Percentiles rank a stretch among this genome's conserved stretches.
These are phyloP conservation scores for Rhynchosporium secalis DNA, from an alignment of 2,329 filamentous ascomycete genomes.

Conservation along the genomic window DNA sequence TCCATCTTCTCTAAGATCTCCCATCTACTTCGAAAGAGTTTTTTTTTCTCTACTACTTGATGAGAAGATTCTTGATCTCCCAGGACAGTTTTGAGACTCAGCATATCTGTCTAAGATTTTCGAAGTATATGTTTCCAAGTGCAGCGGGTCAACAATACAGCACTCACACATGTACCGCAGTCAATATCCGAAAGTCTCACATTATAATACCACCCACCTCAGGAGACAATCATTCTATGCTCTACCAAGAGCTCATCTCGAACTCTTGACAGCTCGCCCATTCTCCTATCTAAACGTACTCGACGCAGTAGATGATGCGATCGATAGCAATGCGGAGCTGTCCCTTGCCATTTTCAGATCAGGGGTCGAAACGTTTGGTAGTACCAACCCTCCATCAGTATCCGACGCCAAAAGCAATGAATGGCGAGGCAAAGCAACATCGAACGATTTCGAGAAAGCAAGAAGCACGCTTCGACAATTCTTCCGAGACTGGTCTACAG, in stretches of 20 bases:
- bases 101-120: no score
- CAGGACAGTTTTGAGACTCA: no score
- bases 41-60: background rate
- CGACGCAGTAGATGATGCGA: conserved; percentile 78
- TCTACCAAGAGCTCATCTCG: conserved; percentile 79
- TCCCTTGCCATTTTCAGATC: conserved; percentile 74
- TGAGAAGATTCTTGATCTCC: background rate
- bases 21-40: no score
- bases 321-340: conserved; percentile 83
- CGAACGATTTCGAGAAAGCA: conserved; percentile 83
- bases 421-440: conserved; percentile 71
- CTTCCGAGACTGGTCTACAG: conserved; percentile 89
- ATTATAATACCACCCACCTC: conserved; percentile 88
- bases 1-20: background rate
- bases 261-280: conserved; percentile 75
- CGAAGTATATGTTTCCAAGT: no score
- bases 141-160: no score
- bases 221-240: conserved; percentile 92
- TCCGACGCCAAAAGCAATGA: conserved; percentile 40
- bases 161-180: conserved; percentile 46
- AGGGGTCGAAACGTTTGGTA: conserved; percentile 68
- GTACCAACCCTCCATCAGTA: conserved; percentile 29
- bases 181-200: conserved; percentile 80
- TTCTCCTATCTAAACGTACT: conserved; percentile 82
- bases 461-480: conserved; percentile 90